Evolutionary conservation across 352 stramenopile genomes (phyloP).

Genomic region (Peronospora belbahrii): DNA sequence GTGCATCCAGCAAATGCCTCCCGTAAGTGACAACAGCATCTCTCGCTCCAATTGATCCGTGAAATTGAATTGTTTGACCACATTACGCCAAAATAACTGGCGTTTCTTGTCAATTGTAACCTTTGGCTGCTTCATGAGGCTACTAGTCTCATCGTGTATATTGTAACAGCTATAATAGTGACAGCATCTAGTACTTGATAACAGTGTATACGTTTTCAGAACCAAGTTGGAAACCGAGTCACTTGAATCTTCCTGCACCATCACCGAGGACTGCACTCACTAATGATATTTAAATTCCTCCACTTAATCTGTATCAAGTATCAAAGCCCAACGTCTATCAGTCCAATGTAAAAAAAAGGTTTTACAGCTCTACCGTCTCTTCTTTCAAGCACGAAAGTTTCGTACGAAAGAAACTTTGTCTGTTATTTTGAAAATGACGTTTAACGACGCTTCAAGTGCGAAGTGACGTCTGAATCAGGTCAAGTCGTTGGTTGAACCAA

Average conservation of each 20-base stretch:
- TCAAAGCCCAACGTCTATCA: no score
- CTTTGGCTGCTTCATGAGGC: constrained; percentile 10
- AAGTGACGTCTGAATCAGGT: no score
- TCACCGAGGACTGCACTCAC: no score
- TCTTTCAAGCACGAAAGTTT: background rate
- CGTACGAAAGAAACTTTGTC: background rate
- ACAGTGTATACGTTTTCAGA: background rate
- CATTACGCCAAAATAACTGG: constrained; percentile 65
- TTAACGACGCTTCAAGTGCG: background rate
- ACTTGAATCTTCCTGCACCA: no score
- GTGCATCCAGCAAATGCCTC: constrained; percentile 57
- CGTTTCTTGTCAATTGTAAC: constrained; percentile 27
- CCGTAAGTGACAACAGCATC: constrained; percentile 56
- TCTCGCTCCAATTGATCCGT: constrained; percentile 49
- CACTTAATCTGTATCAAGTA: no score
- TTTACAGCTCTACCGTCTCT: no score
- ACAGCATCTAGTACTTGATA: constrained; percentile 1
- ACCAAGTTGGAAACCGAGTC: constrained; percentile 9
- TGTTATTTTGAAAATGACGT: background rate
- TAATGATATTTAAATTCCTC: no score
- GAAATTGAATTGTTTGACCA: constrained; percentile 80
- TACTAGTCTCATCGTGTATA: constrained; percentile 8
- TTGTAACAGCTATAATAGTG: constrained; percentile 23
- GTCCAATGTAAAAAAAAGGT: no score
- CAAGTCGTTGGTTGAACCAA: constrained; percentile 19